Conservation (phyloP, 1,284 basidiomycete species). For the Butyriboletus appendiculatus region DNA sequence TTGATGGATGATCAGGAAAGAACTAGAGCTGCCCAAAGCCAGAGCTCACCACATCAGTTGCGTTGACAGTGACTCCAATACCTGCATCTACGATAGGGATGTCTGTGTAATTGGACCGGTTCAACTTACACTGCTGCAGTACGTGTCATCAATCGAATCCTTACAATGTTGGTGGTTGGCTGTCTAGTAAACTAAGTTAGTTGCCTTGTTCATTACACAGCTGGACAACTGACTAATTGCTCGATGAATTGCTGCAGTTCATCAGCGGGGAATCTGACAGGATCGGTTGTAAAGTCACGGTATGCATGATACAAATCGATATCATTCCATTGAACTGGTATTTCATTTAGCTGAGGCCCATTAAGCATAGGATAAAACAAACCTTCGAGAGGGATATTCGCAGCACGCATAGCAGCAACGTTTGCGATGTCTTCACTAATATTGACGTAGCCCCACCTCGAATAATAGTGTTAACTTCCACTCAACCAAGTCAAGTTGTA, state of each 20-base stretch:
- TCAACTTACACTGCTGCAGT: neutral
- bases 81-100: conserved; percentile 47
- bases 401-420: conserved; percentile 59
- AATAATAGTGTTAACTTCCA: neutral
- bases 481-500: neutral
- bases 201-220: neutral
- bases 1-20: conserved; percentile 21
- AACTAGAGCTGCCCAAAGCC: neutral
- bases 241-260: conserved; percentile 64
- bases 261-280: conserved; percentile 58
- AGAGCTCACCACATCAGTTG: conserved; percentile 41
- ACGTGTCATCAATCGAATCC: neutral
- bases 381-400: conserved; percentile 69
- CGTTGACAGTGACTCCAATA: conserved; percentile 39
- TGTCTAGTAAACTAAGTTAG: conserved; percentile 21
- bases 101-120: conserved; percentile 27
- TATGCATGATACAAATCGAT: conserved; percentile 71
- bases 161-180: conserved; percentile 46
- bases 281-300: conserved; percentile 71
- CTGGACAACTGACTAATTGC: conserved; percentile 49
- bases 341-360: neutral
- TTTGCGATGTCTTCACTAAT: conserved; percentile 50
- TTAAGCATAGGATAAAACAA: conserved; percentile 1
- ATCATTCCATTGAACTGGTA: conserved; percentile 72
- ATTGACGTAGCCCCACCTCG: conserved; percentile 57